A percentile compares a stretch with the other conserved stretches of the same genome.
These are phyloP conservation scores for Fusarium tricinctum DNA, from an alignment of 2,329 filamentous ascomycete species.

Conservation along the genomic window DNA sequence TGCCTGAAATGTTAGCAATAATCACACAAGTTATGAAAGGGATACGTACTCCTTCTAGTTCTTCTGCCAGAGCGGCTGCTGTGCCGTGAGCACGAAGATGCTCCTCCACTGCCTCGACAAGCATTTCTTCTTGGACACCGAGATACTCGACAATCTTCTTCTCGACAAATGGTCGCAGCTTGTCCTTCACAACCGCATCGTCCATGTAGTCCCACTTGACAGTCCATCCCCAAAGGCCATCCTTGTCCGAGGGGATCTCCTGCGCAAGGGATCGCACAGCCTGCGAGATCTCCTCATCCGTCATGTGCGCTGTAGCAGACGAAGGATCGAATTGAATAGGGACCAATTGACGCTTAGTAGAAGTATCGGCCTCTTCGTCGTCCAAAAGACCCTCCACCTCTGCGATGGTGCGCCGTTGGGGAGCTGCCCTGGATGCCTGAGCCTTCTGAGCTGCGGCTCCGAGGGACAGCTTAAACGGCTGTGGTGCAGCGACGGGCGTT, in stretches of 20 bases:
- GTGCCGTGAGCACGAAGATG: conserved; percentile 81
- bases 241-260: conserved; percentile 89
- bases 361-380: conserved; percentile 87
- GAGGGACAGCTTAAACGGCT: conserved; percentile 92
- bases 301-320: conserved; percentile 73
- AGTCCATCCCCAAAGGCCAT: conserved; percentile 90
- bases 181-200: conserved; percentile 82
- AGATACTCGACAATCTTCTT: conserved; percentile 98
- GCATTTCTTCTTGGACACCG: conserved; percentile 94
- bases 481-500: conserved; percentile 67
- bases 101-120: conserved; percentile 92
- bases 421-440: conserved; percentile 67
- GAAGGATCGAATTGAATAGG: conserved; percentile 85
- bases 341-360: conserved; percentile 80
- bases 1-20: conserved; percentile 66
- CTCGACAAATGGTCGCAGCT: conserved; percentile 94
- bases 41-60: conserved; percentile 81
- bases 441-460: conserved; percentile 86
- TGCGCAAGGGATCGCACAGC: conserved; percentile 85
- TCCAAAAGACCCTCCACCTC: conserved; percentile 96
- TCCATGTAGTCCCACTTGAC: conserved; percentile 95
- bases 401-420: conserved; percentile 82
- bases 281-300: conserved; percentile 88
- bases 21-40: conserved; percentile 1
- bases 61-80: conserved; percentile 85